These are phyloP conservation scores for Phaffia tasmanica DNA, from an alignment of 768 basidiomycete species.

Conservation along the genomic window DNA sequence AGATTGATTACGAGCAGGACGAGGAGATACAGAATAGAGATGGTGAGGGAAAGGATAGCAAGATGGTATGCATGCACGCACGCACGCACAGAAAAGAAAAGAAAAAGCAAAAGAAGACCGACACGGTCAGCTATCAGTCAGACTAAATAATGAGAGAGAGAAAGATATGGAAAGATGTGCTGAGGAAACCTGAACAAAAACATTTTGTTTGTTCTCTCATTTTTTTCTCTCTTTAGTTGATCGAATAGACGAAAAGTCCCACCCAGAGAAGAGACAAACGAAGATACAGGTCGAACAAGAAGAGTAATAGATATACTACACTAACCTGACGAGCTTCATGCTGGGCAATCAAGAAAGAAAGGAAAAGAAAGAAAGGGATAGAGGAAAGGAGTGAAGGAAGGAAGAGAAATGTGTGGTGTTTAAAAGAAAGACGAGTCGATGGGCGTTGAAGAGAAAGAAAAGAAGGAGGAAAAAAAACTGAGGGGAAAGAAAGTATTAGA, in stretches of 20 bases:
- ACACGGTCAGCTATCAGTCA: too few species aligned
- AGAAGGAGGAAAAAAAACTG: background rate
- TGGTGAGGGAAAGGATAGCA: too few species aligned
- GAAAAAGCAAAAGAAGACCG: too few species aligned
- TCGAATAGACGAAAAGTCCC: too few species aligned
- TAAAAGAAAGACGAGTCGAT: background rate
- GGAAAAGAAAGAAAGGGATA: background rate
- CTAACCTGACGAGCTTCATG: constrained; percentile 78
- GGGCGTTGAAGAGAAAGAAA: too few species aligned
- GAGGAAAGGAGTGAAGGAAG: background rate
- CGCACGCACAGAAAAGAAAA: too few species aligned
- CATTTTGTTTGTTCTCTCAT: background rate
- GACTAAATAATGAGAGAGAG: constrained; percentile 2
- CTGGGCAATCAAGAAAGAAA: constrained; percentile 32
- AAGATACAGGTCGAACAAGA: background rate
- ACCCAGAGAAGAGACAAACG: background rate
- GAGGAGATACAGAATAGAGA: too few species aligned
- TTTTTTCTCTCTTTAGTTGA: background rate
- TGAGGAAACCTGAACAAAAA: background rate
- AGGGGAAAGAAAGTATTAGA: too few species aligned
- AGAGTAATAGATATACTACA: constrained; percentile 12
- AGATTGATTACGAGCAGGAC: too few species aligned
- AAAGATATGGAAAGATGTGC: background rate
- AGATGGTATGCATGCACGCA: too few species aligned
- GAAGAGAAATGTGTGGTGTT: background rate